Conservation (phyloP, 1,284 basidiomycete species). For the Cerioporus squamosus region DNA sequence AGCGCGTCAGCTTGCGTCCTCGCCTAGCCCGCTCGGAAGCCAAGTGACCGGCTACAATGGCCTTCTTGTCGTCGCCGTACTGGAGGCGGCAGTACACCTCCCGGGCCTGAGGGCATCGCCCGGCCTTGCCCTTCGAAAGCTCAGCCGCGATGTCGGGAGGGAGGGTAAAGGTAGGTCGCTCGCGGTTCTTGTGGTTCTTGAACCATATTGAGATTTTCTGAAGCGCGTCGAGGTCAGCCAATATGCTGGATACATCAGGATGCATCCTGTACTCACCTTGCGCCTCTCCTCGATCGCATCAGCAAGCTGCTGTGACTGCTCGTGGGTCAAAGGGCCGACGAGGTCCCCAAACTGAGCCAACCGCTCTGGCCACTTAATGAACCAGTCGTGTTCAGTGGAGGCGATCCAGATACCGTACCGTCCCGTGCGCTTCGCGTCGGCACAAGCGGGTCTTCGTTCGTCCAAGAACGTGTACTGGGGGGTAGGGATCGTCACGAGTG, state of each 20-base stretch:
- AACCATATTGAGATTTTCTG: neutral
- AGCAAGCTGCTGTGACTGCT: neutral
- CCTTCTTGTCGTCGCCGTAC: neutral
- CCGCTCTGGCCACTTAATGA: neutral
- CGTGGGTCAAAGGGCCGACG: neutral
- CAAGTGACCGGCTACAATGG: neutral
- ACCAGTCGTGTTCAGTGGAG: neutral
- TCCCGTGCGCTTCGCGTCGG: no score
- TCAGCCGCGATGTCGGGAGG: neutral
- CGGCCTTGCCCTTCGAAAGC: neutral
- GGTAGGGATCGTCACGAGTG: no score
- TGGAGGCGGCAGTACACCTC: conserved; percentile 1
- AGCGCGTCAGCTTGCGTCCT: neutral
- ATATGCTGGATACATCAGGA: neutral
- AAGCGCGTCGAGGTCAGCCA: neutral
- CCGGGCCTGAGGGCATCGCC: neutral
- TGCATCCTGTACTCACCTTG: neutral
- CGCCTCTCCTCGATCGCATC: neutral
- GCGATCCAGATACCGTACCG: neutral
- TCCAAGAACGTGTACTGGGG: no score
- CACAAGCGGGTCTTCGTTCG: no score
- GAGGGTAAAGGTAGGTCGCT: neutral
- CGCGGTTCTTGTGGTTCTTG: neutral
- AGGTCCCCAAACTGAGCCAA: neutral
- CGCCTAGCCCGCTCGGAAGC: neutral